Conservation (phyloP, 176 grass and related monocot genomes). For the Olyra latifolia region DNA sequence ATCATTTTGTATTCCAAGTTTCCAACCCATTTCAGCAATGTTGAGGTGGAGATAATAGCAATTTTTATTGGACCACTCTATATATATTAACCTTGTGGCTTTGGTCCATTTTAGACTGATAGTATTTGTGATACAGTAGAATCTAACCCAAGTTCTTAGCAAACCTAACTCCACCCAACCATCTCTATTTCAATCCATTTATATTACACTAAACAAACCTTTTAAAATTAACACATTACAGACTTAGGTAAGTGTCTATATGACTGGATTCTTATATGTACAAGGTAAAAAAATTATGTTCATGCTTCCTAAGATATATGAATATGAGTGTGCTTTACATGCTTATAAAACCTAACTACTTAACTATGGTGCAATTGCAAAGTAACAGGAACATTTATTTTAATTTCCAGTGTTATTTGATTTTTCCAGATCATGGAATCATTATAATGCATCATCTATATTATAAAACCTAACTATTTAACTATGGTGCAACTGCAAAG, state of each 20-base stretch:
- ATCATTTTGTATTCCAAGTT: conserved; percentile 6
- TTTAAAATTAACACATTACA: not conserved
- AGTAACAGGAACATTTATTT: not conserved
- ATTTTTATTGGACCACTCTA: not conserved
- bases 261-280: not conserved
- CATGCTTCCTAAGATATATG: conserved; percentile 3
- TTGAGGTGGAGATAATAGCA: conserved; percentile 1
- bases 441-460: not conserved
- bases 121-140: not conserved
- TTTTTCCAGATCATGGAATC: not conserved
- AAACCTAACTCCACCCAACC: not conserved
- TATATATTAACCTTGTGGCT: not conserved
- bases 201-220: not conserved
- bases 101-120: not conserved
- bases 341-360: not conserved
- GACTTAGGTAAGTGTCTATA: not conserved
- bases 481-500: not conserved
- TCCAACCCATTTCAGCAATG: not conserved
- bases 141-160: not conserved
- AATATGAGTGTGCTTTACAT: not conserved
- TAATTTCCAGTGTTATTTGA: not conserved
- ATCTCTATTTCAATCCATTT: conserved; percentile 2
- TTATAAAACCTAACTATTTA: not conserved
- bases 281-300: not conserved
- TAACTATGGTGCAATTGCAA: not conserved